phyloP scores from a whole-genome alignment of 73 alveolate species.

The Breviolum minutum region DNA sequence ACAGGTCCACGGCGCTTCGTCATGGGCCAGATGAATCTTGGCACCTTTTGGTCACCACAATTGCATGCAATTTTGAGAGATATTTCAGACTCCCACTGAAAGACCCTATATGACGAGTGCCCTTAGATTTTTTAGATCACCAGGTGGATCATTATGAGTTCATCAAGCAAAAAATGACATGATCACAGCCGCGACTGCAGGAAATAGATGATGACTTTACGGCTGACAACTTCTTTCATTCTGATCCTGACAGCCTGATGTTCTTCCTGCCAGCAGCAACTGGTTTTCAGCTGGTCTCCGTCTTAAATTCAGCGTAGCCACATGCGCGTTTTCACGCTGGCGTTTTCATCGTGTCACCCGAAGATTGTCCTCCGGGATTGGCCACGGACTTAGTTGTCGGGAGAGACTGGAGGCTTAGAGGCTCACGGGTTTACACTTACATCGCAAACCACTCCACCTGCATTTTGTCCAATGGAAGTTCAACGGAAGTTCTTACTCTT shows the following conservation, averaged over 20 bases:
- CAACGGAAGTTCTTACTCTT: too few relatives aligned
- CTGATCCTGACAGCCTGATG: slow-evolving; percentile 63
- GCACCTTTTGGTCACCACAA: neutral
- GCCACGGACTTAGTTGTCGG: slow-evolving; percentile 8
- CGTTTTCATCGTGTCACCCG: neutral
- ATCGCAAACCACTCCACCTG: too few relatives aligned
- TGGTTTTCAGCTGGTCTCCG: slow-evolving; percentile 91
- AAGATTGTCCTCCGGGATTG: neutral
- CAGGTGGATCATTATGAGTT: neutral
- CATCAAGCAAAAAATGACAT: neutral
- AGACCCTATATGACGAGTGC: too few relatives aligned
- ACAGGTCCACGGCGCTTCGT: slow-evolving; percentile 6
- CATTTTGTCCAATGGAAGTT: too few relatives aligned
- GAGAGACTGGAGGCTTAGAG: neutral
- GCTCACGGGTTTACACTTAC: too few relatives aligned
- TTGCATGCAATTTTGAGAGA: too few relatives aligned
- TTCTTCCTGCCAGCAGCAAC: slow-evolving; percentile 81
- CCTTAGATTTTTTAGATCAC: neutral
- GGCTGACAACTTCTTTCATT: neutral
- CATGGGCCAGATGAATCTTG: slow-evolving; percentile 32
- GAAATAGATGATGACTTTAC: slow-evolving; percentile 19
- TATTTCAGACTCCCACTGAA: too few relatives aligned
- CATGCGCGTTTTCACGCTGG: neutral
- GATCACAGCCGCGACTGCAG: neutral
- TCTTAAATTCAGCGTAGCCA: slow-evolving; percentile 35